Evolutionary conservation across 1,139 yeast species (phyloP).

Genomic region (Zygotorulaspora mrakii): DNA sequence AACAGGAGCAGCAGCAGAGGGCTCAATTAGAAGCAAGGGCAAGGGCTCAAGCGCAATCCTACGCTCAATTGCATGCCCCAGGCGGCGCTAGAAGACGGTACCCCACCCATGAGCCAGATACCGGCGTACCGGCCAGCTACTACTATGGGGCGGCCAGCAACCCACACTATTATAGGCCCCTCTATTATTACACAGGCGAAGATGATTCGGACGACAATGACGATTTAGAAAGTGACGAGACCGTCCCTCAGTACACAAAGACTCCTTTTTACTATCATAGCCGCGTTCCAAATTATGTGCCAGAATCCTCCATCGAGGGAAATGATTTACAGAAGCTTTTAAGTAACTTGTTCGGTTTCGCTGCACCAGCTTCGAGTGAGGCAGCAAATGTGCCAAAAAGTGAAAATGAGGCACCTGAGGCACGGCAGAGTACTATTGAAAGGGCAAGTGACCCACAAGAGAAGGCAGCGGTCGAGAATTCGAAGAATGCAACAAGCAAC

Average conservation of each 20-base stretch:
- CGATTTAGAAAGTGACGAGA: constrained; percentile 11
- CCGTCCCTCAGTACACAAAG: constrained; percentile 6
- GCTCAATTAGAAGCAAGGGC: constrained; percentile 8
- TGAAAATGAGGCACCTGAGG: not conserved
- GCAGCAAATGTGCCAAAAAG: constrained; percentile 3
- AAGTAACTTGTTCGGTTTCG: constrained; percentile 7
- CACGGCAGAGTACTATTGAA: not conserved
- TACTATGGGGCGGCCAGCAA: constrained; percentile 20
- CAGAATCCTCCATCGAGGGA: constrained; percentile 7
- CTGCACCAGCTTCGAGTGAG: constrained; percentile 1
- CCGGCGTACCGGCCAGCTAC: constrained; percentile 12
- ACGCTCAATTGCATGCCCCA: not conserved
- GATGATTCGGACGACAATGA: constrained; percentile 20
- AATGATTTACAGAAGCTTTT: constrained; percentile 13
- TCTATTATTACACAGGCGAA: constrained; percentile 20
- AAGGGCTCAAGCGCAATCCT: constrained; percentile 5
- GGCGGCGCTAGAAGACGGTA: constrained; percentile 7
- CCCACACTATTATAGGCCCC: constrained; percentile 27
- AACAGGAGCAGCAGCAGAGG: constrained; percentile 10
- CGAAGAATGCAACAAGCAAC: constrained; percentile 1
- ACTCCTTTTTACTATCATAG: constrained; percentile 13
- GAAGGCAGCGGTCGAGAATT: not conserved
- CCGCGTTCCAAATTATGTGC: constrained; percentile 11
- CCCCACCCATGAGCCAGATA: constrained; percentile 5
- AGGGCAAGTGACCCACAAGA: not conserved